phyloP scores from a whole-genome alignment of 306 rosid species.

The Trifolium subterraneum region DNA sequence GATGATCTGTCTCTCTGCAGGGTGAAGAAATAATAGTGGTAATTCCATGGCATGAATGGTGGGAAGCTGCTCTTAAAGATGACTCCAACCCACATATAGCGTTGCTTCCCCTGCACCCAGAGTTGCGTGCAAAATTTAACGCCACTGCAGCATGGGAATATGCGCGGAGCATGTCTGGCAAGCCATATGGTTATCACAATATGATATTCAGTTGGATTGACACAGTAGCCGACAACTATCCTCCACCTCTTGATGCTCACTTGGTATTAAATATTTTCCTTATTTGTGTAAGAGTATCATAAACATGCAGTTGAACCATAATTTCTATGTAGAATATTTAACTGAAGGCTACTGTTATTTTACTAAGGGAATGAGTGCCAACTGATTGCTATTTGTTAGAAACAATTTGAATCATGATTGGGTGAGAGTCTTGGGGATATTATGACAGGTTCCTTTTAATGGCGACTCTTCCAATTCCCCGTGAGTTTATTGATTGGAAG shows the following conservation, averaged over 20 bases:
- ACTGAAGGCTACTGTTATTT: background rate
- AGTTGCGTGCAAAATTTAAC: conserved; percentile 77
- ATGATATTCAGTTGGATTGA: conserved; percentile 99
- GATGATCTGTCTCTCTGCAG: conserved; percentile 48
- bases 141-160: conserved; percentile 93
- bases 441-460: no score
- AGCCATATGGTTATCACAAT: conserved; percentile 98
- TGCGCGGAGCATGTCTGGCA: conserved; percentile 93
- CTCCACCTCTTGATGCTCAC: conserved; percentile 99
- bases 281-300: conserved; percentile 5
- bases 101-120: conserved; percentile 91
- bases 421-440: conserved; percentile 3
- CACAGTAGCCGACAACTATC: conserved; percentile 92
- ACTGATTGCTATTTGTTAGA: conserved; percentile 37
- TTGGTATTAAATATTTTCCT: conserved; percentile 59
- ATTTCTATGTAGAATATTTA: conserved; percentile 32
- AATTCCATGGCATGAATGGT: conserved; percentile 98
- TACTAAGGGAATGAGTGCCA: conserved; percentile 3
- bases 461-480: no score
- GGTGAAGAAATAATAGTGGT: conserved; percentile 95
- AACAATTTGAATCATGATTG: conserved; percentile 13
- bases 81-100: conserved; percentile 91
- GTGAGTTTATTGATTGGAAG: no score
- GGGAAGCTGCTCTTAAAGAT: conserved; percentile 86
- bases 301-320: conserved; percentile 32